phyloP scores from a whole-genome alignment of 345 rosid genomes.

The Citropsis articulata region DNA sequence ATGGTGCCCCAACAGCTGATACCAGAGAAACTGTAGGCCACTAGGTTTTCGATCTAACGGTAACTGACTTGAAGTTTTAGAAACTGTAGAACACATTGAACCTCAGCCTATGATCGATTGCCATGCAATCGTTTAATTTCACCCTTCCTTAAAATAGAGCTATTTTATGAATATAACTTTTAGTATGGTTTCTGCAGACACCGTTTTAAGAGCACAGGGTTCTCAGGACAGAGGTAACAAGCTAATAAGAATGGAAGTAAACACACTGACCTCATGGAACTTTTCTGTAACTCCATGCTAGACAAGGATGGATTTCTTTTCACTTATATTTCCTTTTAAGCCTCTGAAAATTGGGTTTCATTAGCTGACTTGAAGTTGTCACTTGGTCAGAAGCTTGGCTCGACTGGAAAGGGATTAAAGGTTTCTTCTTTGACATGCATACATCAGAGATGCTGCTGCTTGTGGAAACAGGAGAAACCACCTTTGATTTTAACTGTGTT shows the following conservation, averaged over 20 bases:
- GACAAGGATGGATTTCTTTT: neutral
- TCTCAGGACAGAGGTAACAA: neutral
- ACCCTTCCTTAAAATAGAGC: neutral
- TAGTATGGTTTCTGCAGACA: neutral
- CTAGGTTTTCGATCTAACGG: neutral
- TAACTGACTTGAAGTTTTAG: neutral
- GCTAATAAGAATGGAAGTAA: neutral
- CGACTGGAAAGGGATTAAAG: conserved; percentile 52
- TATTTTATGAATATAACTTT: neutral
- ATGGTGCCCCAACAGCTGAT: neutral
- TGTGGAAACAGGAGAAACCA: conserved; percentile 40
- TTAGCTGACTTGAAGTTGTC: conserved; percentile 55
- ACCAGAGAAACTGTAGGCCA: neutral
- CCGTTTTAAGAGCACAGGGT: neutral
- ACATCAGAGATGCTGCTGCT: conserved; percentile 29
- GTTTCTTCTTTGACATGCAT: conserved; percentile 38
- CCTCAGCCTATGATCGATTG: neutral
- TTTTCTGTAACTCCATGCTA: neutral
- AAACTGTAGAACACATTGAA: neutral
- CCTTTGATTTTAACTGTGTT: conserved; percentile 50
- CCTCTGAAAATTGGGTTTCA: conserved; percentile 76
- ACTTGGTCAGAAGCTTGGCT: conserved; percentile 34
- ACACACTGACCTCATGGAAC: conserved; percentile 5
- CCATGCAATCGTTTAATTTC: neutral
- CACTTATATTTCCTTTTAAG: conserved; percentile 52